Base-by-base conservation (phyloP, 2,329 filamentous ascomycete genomes). In the Penicillium brevicompactum region DNA sequence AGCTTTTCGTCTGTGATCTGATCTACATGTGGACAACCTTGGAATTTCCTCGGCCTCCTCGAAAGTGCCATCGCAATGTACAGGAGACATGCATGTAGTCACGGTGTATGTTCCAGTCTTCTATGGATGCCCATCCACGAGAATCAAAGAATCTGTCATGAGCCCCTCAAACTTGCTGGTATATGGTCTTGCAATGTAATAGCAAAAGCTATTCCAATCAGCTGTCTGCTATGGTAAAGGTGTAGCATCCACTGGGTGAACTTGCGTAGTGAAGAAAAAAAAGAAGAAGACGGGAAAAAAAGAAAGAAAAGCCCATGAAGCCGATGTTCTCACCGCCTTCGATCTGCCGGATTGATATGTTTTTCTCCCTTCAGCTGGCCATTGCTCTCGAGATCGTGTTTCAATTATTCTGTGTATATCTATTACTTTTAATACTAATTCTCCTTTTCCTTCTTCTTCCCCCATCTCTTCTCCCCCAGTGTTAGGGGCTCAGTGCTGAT, bases 121-220 rank as follows among this genome's bases (percentile, higher is more conserved):
- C 74, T 78, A 78, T 78, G 75, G 75, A 75, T 72, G 72, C 68
- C 73, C 75, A 78, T 66, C 66, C 74, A 76, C 59, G 55, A 55
- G 34, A 56, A 58, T 52, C 51, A 54, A 62, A 53, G 46, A 54
- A 53, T 53, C 56, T 59, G 57, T 74, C 74, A 71, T 74, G 72
- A 67, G 67, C 73, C 71, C 76, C 75, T 78, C 76, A 78, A 78
- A 78, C 76, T 72, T 66, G 71, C 73, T 75, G 75, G 72, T 61
- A 50, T 51, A 68, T 68, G 50, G 62, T 77, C 72, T 77, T 59
- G 74, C 75, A 77, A 75, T 66, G 64, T 53, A 62, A 56, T 55
- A 59, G 41, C 49, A 41, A 53, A 51, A 48, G 47, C 60, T 66
- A 60, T 61, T 60, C 58, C 58, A 62, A 49, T 53, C 63, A 70